Evolutionary conservation across 1,284 basidiomycete genomes (phyloP), one percentile per base, ranked within the genome.

Genomic region (Leccinum fuscescens): DNA sequence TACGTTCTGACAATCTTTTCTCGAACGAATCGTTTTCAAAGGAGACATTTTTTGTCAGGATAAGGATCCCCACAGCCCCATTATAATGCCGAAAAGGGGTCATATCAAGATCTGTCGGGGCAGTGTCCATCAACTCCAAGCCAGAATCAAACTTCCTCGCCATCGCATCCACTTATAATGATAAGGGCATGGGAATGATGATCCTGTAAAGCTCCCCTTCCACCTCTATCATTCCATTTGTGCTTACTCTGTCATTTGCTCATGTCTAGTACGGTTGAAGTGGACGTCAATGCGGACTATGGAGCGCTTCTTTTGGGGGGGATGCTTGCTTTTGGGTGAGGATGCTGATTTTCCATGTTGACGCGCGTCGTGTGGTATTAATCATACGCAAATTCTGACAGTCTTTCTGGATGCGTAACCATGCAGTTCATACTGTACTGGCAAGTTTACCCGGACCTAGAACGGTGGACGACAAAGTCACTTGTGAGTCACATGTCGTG

Each of bases 391-490:
- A 51, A 35, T 20, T 17, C 11, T 48, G 11, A 22, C 39, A 69
- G 71, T 29, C 61, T 70, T 33, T 70, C 68, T 2, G 68, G 71
- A 53, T 72, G 71, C 15, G 58, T 70, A 15, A 70, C 49, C 37
- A 62, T 70, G 61, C 68, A 70, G 54, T 71, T 66, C 31, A 52
- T 68, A n/a, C 24, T 71, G 29, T 72, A 71, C 33, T 72, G 50
- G 61, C 65, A 69, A 20, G 2, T 44, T 20, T 60, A 64, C 46
- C 17, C 67, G 0, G 37, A 7, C 4, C 11, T 24, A 1, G 68
- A 69, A 3, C 44, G 42, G 31, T 66, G 66, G 68, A 44, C 22
- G 12, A 69, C 54, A 35, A 69, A 62, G 39, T 53, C 24, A 0
- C 15, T 70, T 53, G 69, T 73, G 37, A 56, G 69, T 61, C 24